These are phyloP conservation scores for Meira nashicola DNA, from an alignment of 1,284 basidiomycete species.

Conservation along the genomic window DNA sequence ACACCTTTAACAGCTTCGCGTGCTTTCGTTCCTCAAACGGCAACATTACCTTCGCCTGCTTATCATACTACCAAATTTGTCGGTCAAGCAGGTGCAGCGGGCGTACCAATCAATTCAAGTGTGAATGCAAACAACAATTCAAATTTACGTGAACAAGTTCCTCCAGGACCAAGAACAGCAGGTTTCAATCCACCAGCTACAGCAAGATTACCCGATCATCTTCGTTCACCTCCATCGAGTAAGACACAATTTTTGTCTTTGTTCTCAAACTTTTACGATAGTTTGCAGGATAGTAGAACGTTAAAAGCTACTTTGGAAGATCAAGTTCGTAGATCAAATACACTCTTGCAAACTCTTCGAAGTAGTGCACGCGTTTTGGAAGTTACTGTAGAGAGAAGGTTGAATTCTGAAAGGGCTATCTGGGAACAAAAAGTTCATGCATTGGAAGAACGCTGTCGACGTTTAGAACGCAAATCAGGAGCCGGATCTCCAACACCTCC, in stretches of 20 bases:
- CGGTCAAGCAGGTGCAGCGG: not conserved
- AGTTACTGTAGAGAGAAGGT: conserved; percentile 41
- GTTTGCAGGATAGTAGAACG: conserved; percentile 45
- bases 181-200: conserved; percentile 18
- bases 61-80: conserved; percentile 42
- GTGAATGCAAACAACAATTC: not conserved
- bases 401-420: conserved; percentile 34
- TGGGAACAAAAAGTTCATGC: conserved; percentile 38
- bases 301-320: conserved; percentile 49
- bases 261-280: conserved; percentile 50
- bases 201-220: conserved; percentile 29
- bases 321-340: conserved; percentile 48
- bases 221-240: conserved; percentile 34
- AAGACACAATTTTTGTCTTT: conserved; percentile 47
- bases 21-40: conserved; percentile 38
- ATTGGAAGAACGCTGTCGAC: conserved; percentile 33
- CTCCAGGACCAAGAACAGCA: conserved; percentile 13
- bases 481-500: not conserved
- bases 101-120: not conserved
- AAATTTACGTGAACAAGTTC: not conserved
- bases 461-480: conserved; percentile 19
- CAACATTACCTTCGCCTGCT: conserved; percentile 45
- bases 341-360: conserved; percentile 48
- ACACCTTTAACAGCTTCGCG: conserved; percentile 14
- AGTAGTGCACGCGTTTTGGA: conserved; percentile 42